Base-by-base conservation (phyloP, 306 rosid genomes). In the Quercus gilva region DNA sequence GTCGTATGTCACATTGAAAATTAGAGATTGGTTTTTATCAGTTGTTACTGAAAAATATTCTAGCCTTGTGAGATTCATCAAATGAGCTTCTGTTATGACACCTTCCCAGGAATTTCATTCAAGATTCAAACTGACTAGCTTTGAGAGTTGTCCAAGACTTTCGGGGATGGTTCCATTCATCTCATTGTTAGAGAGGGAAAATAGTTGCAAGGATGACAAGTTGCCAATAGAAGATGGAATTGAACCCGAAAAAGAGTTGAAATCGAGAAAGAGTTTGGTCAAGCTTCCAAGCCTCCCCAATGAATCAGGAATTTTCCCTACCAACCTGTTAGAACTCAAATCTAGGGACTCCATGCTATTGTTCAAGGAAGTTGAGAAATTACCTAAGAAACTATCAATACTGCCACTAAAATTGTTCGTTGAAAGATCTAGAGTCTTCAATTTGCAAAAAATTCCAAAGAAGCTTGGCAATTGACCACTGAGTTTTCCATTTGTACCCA, bases 101-200 rank as follows among this genome's bases (percentile, higher is more conserved):
- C 75, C 75, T 26, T 20, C 58, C 75, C 74, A 79, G 0, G 65
- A 37, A 19, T 74, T 83, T 4, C 0, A 0, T 0, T 2, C 0
- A 4, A 83, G 58, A 23, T n/a, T 0, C 2, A 58, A 26, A 0
- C 0, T 0, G 4, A 33, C 77, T 0, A 83, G 74, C 1, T 19
- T 0, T 1, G 70, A 52, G 41, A 78, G 83, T 45, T 69, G 52
- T 0, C 86, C 86, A 10, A 83, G 6, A 69, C 74, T 74, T 60
- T 59, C 1, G 0, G 86, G 61, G 51, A 83, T 74, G 19, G 76
- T 67, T 2, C 80, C 69, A 0, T 78, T 83, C 55, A 82, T 73
- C 8, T 5, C 5, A 71, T 68, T 83, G 0, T 0, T 0, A 21
- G 60, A 6, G 6, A 57, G 49, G 37, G 19, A 81, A 1, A 35